These are phyloP conservation scores for Pseudogymnoascus sp. DNA, from an alignment of 2,329 filamentous ascomycete genomes.

Conservation along the genomic window DNA sequence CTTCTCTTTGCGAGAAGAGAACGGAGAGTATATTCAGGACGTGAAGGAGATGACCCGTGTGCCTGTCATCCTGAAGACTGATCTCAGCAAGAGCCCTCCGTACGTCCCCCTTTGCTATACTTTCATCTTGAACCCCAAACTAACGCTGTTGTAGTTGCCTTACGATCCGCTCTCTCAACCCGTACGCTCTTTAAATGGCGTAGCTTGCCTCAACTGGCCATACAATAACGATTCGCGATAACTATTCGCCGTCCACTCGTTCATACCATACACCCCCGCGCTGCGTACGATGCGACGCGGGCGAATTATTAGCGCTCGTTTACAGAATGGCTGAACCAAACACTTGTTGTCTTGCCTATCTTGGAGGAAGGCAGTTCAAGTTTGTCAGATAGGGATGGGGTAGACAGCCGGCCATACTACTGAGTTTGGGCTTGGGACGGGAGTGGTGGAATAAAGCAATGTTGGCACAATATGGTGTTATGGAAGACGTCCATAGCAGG, in stretches of 20 bases:
- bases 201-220: background rate
- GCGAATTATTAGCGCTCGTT: constrained; percentile 8
- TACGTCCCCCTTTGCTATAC: constrained; percentile 52
- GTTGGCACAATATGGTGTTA: constrained; percentile 4
- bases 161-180: constrained; percentile 77
- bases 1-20: constrained; percentile 84
- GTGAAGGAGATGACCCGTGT: constrained; percentile 96
- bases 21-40: constrained; percentile 95
- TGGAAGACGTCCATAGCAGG: background rate
- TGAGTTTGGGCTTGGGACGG: background rate
- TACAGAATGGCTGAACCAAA: constrained; percentile 1
- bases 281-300: background rate
- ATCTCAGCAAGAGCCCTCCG: constrained; percentile 97
- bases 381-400: background rate
- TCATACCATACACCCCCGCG: constrained; percentile 4
- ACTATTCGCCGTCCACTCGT: background rate
- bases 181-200: constrained; percentile 54
- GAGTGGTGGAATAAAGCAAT: constrained; percentile 7
- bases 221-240: background rate
- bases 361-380: background rate
- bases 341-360: background rate
- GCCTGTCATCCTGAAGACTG: constrained; percentile 96
- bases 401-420: background rate
- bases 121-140: constrained; percentile 32
- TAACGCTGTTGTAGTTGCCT: constrained; percentile 51